These are phyloP conservation scores for Biscogniauxia marginata DNA, from an alignment of 2,329 filamentous ascomycete genomes.

Conservation along the genomic window DNA sequence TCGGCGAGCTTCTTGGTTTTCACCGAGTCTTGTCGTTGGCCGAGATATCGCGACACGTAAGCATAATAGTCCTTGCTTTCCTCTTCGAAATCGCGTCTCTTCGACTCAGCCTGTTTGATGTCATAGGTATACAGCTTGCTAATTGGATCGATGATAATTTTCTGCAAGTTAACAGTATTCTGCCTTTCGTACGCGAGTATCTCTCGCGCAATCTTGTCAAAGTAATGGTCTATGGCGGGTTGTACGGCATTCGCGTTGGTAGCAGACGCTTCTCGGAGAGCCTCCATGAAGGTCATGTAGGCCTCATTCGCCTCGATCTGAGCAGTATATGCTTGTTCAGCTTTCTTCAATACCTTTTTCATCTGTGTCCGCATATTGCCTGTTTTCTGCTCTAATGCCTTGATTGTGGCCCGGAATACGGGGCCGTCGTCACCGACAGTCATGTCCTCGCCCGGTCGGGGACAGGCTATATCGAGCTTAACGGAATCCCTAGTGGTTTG, in stretches of 20 bases:
- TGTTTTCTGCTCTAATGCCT: slow-evolving; percentile 93
- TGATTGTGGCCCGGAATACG: slow-evolving; percentile 94
- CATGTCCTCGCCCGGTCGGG: slow-evolving; percentile 82
- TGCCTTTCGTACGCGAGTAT: slow-evolving; percentile 84
- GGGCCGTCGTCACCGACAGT: slow-evolving; percentile 87
- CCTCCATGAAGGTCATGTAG: slow-evolving; percentile 77
- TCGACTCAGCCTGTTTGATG: slow-evolving; percentile 95
- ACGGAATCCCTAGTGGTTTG: slow-evolving; percentile 49
- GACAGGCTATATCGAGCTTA: slow-evolving; percentile 85
- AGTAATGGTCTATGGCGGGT: slow-evolving; percentile 95
- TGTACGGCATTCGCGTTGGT: slow-evolving; percentile 97
- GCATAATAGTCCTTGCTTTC: slow-evolving; percentile 98
- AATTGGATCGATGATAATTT: slow-evolving; percentile 91
- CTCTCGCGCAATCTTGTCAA: slow-evolving; percentile 91
- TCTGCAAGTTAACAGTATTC: slow-evolving; percentile 82
- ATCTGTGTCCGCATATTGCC: slow-evolving; percentile 90
- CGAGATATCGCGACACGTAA: slow-evolving; percentile 93
- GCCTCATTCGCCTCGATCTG: slow-evolving; percentile 85
- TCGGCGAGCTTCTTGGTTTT: slow-evolving; percentile 97
- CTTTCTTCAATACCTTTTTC: slow-evolving; percentile 92
- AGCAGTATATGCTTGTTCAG: slow-evolving; percentile 80
- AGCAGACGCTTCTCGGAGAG: slow-evolving; percentile 79
- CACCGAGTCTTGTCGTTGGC: slow-evolving; percentile 89
- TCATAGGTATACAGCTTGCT: slow-evolving; percentile 89
- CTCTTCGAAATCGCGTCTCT: slow-evolving; percentile 97